Conservation (phyloP, 208 protist genomes). For the Trypanosomatidae sp. region DNA sequence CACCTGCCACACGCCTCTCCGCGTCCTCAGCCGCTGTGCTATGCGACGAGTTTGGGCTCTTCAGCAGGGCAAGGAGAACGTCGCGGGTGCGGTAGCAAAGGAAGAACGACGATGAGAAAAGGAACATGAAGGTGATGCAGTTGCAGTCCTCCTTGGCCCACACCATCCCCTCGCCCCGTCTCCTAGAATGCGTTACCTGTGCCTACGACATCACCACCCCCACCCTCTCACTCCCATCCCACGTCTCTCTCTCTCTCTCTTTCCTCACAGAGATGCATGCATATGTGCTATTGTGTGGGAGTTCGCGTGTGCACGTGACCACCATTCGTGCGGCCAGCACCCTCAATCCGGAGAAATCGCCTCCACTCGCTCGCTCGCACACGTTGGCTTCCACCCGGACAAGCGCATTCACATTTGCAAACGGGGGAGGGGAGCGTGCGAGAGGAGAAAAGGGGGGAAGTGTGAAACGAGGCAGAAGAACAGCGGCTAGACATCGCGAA, state of each 20-base stretch:
- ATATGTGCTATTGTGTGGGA: not conserved
- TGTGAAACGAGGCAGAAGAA: not conserved
- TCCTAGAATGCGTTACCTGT: not conserved
- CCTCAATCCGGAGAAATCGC: not conserved
- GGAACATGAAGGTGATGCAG: not conserved
- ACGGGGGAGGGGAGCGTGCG: not conserved
- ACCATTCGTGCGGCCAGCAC: not conserved
- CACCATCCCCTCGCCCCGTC: not conserved
- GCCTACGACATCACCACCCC: not conserved
- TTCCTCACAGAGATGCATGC: not conserved
- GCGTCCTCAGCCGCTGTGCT: not conserved
- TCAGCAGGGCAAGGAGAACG: not conserved
- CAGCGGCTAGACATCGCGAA: not conserved
- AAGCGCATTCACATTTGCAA: not conserved
- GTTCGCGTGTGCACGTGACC: not conserved
- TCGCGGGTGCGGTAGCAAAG: not conserved
- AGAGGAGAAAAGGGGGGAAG: not conserved
- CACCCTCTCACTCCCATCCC: not conserved
- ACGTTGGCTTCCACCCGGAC: not conserved
- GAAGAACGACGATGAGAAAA: not conserved
- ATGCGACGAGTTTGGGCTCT: not conserved
- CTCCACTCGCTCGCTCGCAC: not conserved
- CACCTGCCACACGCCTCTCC: not conserved
- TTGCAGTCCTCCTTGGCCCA: not conserved
- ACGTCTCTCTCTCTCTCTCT: not conserved